Evolutionary conservation across 441 rosid genomes (phyloP), one percentile per base, ranked within the genome.

Genomic region (Codiaeum variegatum): DNA sequence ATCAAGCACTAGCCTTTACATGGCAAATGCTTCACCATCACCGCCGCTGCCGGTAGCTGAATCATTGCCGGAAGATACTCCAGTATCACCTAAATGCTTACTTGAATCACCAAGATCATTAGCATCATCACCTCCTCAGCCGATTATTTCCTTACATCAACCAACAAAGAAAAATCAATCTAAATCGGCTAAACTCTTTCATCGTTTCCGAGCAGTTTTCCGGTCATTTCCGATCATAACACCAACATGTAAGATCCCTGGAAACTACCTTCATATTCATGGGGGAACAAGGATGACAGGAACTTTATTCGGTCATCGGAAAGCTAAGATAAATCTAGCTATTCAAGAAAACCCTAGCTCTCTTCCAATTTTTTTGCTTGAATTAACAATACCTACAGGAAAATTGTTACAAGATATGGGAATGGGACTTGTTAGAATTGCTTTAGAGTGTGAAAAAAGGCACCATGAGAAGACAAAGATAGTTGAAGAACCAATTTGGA

Each of bases 201-300:
- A 91, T 0, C 83, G 85, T 3, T 79, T 91, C 38, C 83, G 91
- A 1, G 81, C 92, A 0, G 88, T 87, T 9, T 89, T 93, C 82
- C 79, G 88, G 36, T 90, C 98, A 0, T 85, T 93, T 23, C 96
- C 98, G 0, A 91, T 93, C 75, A 88, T 89, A 63, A 73, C 87
- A 0, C 90, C 95, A 0, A 52, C 75, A 64, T 94, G 97, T 77
- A 88, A 86, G 72, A 82, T 89, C 75, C 74, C 67, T 42, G 84
- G 88, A 11, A 80, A 64, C 62, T 77, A 87, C 1, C 75, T 76
- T 59, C 82, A 81, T 74, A 78, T 90, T 52, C 91, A 88, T 24
- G 94, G 96, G 2, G 96, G 96, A 73, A 88, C 89, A 15, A 86
- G 93, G 13, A 86, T 90, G 79, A 85, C 91, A 0, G 97, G 97